Base-by-base conservation (phyloP, 2,329 filamentous ascomycete genomes). In the Colletotrichum shisoi region DNA sequence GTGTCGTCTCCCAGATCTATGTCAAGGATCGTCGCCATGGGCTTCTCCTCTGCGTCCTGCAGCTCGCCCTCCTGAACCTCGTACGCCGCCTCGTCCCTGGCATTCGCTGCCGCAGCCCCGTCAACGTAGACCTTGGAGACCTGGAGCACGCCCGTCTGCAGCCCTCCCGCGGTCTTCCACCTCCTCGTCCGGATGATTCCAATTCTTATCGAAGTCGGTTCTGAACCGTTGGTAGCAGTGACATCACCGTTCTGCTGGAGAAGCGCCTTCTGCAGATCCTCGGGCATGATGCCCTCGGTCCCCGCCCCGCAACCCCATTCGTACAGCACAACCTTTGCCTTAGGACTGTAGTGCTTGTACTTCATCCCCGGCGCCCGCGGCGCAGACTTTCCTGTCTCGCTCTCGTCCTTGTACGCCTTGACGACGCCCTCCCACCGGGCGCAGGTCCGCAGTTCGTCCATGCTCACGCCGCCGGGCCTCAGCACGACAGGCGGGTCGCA, bases 351-450 rank as follows among this genome's bases (percentile, higher is more conserved):
- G 76, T 99, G 95, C 75, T 95, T 92, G 77, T 99, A 99, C 79
- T 99, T 99, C 95, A 99, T 99, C 1, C 95, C 95, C 0, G 95
- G 95, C 0, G 95, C 95, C 63, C 92, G 85, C 0, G 95, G 95
- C 11, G 85, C 84, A 1, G 76, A 81, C 57, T 85, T 87, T 5
- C 86, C 89, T 21, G 86, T 83, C 72, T 92, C 87, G 17, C 87
- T 87, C 64, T 85, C 84, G 73, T 97, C 93, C 74, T 90, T 88
- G 77, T 97, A 98, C 12, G 87, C 94, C 67, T 90, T 87, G 69
- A 85, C 83, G 1, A 93, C 91, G 45, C 86, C 80, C 75, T 93
- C 90, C 94, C 95, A 99, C 0, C 94, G 94, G 0, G 84, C 81
- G 74, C 90, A 93, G 46, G 81, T 75, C 49, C 90, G 84, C 63